Evolutionary conservation across 1,284 basidiomycete genomes (phyloP), one percentile per base, ranked within the genome.

Genomic region (Sanghuangporus sanghuang): DNA sequence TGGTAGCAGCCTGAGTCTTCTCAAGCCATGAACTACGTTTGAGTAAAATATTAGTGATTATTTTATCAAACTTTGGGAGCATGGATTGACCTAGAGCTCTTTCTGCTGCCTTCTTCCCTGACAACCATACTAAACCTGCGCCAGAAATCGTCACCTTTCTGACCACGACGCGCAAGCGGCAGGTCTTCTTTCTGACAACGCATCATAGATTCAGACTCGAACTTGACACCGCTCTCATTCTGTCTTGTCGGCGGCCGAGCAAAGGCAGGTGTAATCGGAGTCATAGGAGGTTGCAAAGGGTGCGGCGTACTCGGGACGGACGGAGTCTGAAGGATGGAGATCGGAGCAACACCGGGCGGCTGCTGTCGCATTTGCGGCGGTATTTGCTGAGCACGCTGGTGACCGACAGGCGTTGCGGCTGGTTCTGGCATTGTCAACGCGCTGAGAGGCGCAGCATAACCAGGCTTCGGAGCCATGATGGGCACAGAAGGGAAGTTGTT

Each of bases 121-220:
- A 84, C 89, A 66, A 93, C 84, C 79, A 92, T 91, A 66, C 87
- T 90, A 74, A 93, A 93, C 53, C 91, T 79, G 63, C 89, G 79
- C 90, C 90, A 93, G 75, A 93, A 93, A 69, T 92, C 87, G 69
- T 93, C 90, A 0, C 89, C 89, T 62, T 80, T 84, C 68, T 88
- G 83, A 2, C 88, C 87, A 38, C 85, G 78, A 54, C 78, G 79
- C 2, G 87, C 85, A 18, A 91, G 73, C 1, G 89, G 72, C 1
- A 84, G 82, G 55, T 87, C 89, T 73, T 92, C 91, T 2, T 77
- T 78, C 53, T 86, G 79, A 1, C 86, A 82, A 23, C 90, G 83
- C 70, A 92, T 81, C 71, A 91, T 90, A 6, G 81, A 75, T 57
- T 76, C 76, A 23, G 78, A 71, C 6, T 75, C 76, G 68, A 86